Evolutionary conservation across 768 basidiomycete genomes (phyloP), one percentile per base, ranked within the genome.

Genomic region (Lentinula guzmanii): DNA sequence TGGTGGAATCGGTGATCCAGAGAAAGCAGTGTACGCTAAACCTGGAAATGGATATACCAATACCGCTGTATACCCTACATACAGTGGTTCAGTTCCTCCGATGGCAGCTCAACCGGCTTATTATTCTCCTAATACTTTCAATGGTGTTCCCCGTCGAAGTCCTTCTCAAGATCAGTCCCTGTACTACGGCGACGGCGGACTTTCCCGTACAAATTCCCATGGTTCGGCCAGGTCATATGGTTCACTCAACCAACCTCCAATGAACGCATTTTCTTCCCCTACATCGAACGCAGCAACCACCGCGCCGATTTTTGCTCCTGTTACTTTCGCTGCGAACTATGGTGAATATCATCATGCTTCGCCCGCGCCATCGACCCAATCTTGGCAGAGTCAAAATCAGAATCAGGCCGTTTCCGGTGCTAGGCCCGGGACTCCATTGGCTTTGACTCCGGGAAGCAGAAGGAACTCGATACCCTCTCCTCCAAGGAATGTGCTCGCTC

Each of bases 361-460:
- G 7, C 55, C 55, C 15, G 39, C 41, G 1, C 24, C 55, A 13
- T 56, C 55, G 6, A 15, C 24, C 21, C 18, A 33, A 41, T 42
- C 55, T 9, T 28, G 55, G 37, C 39, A 37, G 55, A 56, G 39
- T 28, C 51, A 34, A 10, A 43, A 21, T 15, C 51, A 34, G 31
- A 43, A 21, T 15, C 51, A 52, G 51, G 31, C 35, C n/a, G 15
- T 24, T 13, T 56, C 21, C 41, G 39, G 24, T 15, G 55, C 55
- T 21, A 41, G 55, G 16, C 55, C 55, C 28, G 55, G 55, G 11
- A 56, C 55, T 7, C 55, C 55, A 10, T 56, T 37, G 24, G 8
- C 55, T 11, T 56, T 56, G 55, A 56, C 55, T 43, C 55, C 55
- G 5, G 55, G 55, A 56, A 41, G 39, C n/a, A 42, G 41, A 24